Percentiles rank a stretch among this genome's conserved stretches.
These are phyloP conservation scores for Phytophthora citrophthora DNA, from an alignment of 352 stramenopile species.

Conservation along the genomic window DNA sequence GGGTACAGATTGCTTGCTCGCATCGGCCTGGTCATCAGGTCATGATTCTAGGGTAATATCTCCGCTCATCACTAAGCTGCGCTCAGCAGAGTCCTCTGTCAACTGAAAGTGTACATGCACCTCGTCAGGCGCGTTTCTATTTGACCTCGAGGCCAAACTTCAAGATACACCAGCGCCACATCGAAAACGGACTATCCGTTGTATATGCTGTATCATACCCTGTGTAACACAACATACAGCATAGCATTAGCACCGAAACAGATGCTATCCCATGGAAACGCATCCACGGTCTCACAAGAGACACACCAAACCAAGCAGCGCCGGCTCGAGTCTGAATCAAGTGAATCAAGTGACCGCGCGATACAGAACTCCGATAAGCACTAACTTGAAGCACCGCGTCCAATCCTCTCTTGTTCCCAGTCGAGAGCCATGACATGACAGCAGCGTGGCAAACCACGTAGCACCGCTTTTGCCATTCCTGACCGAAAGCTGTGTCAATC, in stretches of 20 bases:
- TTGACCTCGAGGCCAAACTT: neutral
- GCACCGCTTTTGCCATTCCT: neutral
- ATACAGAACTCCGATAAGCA: neutral
- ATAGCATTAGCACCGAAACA: too few relatives aligned
- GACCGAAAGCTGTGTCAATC: neutral
- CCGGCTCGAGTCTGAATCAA: neutral
- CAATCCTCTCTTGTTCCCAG: neutral
- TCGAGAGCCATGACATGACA: neutral
- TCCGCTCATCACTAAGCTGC: too few relatives aligned
- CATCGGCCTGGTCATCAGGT: too few relatives aligned
- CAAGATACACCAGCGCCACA: neutral
- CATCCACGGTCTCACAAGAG: neutral
- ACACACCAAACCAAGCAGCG: neutral
- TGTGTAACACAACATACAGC: too few relatives aligned
- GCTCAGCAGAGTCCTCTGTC: too few relatives aligned
- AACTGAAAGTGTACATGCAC: too few relatives aligned
- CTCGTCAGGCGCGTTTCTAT: neutral
- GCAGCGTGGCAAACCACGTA: neutral
- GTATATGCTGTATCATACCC: too few relatives aligned
- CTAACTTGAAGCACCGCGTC: neutral
- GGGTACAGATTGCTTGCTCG: too few relatives aligned
- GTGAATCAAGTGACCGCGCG: neutral
- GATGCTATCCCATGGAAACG: neutral
- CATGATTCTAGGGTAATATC: too few relatives aligned
- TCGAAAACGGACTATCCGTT: neutral